Base-by-base conservation (phyloP, 179 eudicot species). In the Nepenthes alata region DNA sequence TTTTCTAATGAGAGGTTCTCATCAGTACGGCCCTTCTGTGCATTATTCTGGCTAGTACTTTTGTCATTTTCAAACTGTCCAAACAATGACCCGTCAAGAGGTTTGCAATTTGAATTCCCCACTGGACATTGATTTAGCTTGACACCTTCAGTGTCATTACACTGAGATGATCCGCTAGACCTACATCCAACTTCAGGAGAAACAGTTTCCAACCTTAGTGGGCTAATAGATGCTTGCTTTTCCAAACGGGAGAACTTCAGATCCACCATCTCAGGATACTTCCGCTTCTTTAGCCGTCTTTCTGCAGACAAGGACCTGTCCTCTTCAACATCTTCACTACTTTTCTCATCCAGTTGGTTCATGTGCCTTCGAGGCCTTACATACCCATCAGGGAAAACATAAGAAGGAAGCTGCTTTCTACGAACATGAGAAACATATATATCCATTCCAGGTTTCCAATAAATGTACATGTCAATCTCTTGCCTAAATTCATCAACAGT, bases 381-480 rank as follows among this genome's bases (percentile, higher is more conserved):
- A 44, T 66, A 66, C 2, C 71, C 66, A 39, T 53, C 71, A 37
- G 72, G 63, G 58, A 68, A 73, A 16, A 69, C 67, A 44, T 68
- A 73, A 0, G 77, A 50, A 10, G 95, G 95, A 58, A 88, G 78
- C 58, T 81, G 87, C 80, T 79, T 81, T 49, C 85, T 73, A 49
- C 82, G 80, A 62, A 83, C 82, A 75, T 88, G 86, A 61, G 88
- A 83, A 35, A 88, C 87, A 36, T 71, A 69, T 47, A 88, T 77
- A 54, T 75, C 83, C 95, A 85, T 88, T 13, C 89, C 89, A 1
- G 84, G 85, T 67, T 81, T 85, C 95, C 95, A 85, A 55, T 70
- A 75, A 70, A 66, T 36, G 62, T 85, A 85, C 77, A 73, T 77
- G 55, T 77, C 78, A n/a, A 88, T 70, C 9, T 78, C 82, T 65